A percentile compares a stretch with the other conserved stretches of the same genome.
phyloP scores from a whole-genome alignment of 441 rosid genomes.

The Euphorbia corollata region DNA sequence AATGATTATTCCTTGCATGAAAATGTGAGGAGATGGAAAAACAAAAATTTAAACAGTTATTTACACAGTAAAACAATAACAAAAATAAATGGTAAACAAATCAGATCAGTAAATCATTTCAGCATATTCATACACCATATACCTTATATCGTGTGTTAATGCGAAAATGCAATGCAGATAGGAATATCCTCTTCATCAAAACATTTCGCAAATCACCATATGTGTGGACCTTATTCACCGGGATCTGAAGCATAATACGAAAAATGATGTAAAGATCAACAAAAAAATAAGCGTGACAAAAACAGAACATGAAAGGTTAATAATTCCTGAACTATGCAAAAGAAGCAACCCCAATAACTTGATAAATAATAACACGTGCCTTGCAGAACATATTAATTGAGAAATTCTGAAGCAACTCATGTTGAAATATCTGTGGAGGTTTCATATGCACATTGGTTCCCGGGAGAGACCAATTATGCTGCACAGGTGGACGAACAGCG shows the following conservation, averaged over 20 bases:
- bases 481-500: slow-evolving; percentile 87
- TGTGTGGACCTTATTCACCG: slow-evolving; percentile 79
- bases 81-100: neutral
- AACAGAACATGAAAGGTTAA: neutral
- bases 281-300: neutral
- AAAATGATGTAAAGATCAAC: neutral
- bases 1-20: neutral
- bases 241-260: slow-evolving; percentile 53
- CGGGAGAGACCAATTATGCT: slow-evolving; percentile 93
- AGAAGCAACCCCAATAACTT: neutral
- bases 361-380: slow-evolving; percentile 40
- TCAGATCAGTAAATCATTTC: neutral
- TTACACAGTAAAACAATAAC: neutral
- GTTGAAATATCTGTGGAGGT: slow-evolving; percentile 96
- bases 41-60: neutral
- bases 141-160: slow-evolving; percentile 99
- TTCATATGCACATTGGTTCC: slow-evolving; percentile 50
- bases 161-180: slow-evolving; percentile 98
- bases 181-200: slow-evolving; percentile 96
- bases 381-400: slow-evolving; percentile 97
- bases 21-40: slow-evolving; percentile 3
- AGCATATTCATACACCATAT: slow-evolving; percentile 9
- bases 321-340: neutral
- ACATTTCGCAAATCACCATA: slow-evolving; percentile 90
- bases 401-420: slow-evolving; percentile 95